phyloP scores from a whole-genome alignment of 2,329 filamentous ascomycete genomes.

The Verticillium klebahnii region DNA sequence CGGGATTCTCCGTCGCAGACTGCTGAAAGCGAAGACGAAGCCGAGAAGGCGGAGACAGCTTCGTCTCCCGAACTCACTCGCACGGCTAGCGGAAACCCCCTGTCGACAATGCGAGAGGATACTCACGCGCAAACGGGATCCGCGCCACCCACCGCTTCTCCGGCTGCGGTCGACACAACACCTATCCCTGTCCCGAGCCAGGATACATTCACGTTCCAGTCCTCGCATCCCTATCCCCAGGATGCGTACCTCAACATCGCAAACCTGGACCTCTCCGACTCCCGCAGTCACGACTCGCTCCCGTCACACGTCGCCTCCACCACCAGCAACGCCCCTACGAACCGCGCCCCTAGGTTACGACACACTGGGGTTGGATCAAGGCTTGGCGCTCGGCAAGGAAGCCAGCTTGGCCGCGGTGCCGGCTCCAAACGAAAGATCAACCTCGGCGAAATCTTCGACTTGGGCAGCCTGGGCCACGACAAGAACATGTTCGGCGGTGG shows the following conservation, averaged over 20 bases:
- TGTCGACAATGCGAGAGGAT: conserved; percentile 5
- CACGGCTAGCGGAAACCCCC: conserved; percentile 27
- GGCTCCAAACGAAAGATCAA: conserved; percentile 71
- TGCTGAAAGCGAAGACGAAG: conserved; percentile 67
- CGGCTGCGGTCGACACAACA: conserved; percentile 13
- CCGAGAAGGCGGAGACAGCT: conserved; percentile 55
- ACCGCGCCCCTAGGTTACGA: conserved; percentile 9
- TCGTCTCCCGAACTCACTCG: conserved; percentile 55
- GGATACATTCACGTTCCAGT: conserved; percentile 66
- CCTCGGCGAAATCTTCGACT: conserved; percentile 70
- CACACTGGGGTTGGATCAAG: conserved; percentile 18
- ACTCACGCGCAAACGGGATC: conserved; percentile 28
- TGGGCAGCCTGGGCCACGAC: conserved; percentile 57
- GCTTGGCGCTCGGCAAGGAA: conserved; percentile 11
- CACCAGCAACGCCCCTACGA: conserved; percentile 18
- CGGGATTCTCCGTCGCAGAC: conserved; percentile 47
- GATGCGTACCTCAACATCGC: conserved; percentile 56
- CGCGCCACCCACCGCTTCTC: conserved; percentile 19
- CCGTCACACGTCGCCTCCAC: conserved; percentile 21
- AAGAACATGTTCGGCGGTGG: conserved; percentile 52
- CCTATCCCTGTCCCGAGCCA: conserved; percentile 47
- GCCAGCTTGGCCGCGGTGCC: conserved; percentile 55
- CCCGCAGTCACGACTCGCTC: conserved; percentile 33
- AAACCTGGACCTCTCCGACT: conserved; percentile 56
- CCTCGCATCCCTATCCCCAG: conserved; percentile 49